Evolutionary conservation across 495 filamentous ascomycete genomes (phyloP).

Genomic region (Mytilinidion resinicola): DNA sequence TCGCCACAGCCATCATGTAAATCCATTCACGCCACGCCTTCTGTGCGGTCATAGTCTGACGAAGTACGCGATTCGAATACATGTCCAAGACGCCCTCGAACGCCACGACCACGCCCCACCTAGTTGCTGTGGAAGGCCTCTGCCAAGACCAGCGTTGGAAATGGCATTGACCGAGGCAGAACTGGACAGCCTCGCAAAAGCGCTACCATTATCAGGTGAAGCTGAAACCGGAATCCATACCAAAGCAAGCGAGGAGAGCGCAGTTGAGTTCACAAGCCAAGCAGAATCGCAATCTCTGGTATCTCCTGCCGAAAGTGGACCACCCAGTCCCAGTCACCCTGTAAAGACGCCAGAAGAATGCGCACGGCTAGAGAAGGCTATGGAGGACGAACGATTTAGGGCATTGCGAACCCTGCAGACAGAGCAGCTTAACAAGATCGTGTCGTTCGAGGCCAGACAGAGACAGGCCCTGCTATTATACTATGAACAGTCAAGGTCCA

Average conservation of each 20-base stretch:
- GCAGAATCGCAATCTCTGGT: not conserved
- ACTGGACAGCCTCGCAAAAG: slow-evolving; percentile 1
- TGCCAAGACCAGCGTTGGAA: slow-evolving; percentile 13
- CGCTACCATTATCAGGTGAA: not conserved
- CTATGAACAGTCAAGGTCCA: slow-evolving; percentile 6
- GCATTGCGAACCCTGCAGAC: slow-evolving; percentile 13
- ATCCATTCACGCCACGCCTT: slow-evolving; percentile 11
- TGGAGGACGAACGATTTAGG: slow-evolving; percentile 14
- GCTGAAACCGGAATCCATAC: slow-evolving; percentile 1
- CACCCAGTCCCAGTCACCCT: slow-evolving; percentile 1
- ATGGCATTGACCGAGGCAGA: slow-evolving; percentile 13
- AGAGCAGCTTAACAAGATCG: slow-evolving; percentile 18
- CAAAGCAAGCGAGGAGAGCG: slow-evolving; percentile 13
- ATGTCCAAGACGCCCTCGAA: slow-evolving; percentile 15
- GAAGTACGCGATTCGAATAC: slow-evolving; percentile 14
- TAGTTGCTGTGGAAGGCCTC: slow-evolving; percentile 10
- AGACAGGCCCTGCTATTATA: slow-evolving; percentile 13
- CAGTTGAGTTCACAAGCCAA: slow-evolving; percentile 3
- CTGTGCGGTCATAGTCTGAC: slow-evolving; percentile 19
- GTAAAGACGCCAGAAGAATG: slow-evolving; percentile 4
- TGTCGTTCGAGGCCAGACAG: slow-evolving; percentile 20
- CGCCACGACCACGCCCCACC: slow-evolving; percentile 5
- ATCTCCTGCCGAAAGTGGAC: not conserved
- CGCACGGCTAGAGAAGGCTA: slow-evolving; percentile 2
- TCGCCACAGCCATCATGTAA: slow-evolving; percentile 8